Base-by-base conservation (phyloP, 106 monocot species). In the Triglochin maritima region DNA sequence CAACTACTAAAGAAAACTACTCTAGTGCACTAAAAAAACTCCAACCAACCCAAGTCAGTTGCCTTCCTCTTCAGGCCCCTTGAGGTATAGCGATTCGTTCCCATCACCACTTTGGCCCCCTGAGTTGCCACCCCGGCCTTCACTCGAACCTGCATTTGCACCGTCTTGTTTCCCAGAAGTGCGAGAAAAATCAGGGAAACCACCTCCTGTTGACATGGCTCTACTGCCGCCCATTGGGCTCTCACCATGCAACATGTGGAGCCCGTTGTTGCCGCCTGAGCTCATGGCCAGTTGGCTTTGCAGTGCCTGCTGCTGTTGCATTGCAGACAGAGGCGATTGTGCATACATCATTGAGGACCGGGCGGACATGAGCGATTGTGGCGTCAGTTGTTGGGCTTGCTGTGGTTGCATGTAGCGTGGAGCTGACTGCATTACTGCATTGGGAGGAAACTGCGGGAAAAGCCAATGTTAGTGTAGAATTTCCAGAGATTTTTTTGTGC, bases 281-380 rank as follows among this genome's bases (percentile, higher is more conserved):
- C 71, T 79, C 84, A 87, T 84, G n/a, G 78, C 81, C 14, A 83
- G 78, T 65, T 81, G 85, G 59, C 80, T 56, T 10, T 82, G 85
- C 15, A 76, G 43, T 13, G 77, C 66, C 49, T 81, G 86, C 64
- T 82, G 88, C n/a, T 84, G 88, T 61, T 80, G 84, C 46, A 89
- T 64, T 13, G 80, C 71, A 2, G 89, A 78, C 78, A 89, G 68
- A 14, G 93, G 77, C 10, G 93, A 80, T 52, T 88, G 88, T 4
- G 83, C 59, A 15, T 89, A 89, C 3, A 84, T 58, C 84, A 93
- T 86, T 3, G 89, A 74, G n/a, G 88, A 82, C 46, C 93, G 81
- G 17, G 86, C 80, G 4, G 80, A 81, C 80, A 89, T 78, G 4
- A 93, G 75, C 5, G 83, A 79, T 13, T 82, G 88, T 2, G 86